Conservation (phyloP, 139 green algal species). For the Haematococcus lacustris region DNA sequence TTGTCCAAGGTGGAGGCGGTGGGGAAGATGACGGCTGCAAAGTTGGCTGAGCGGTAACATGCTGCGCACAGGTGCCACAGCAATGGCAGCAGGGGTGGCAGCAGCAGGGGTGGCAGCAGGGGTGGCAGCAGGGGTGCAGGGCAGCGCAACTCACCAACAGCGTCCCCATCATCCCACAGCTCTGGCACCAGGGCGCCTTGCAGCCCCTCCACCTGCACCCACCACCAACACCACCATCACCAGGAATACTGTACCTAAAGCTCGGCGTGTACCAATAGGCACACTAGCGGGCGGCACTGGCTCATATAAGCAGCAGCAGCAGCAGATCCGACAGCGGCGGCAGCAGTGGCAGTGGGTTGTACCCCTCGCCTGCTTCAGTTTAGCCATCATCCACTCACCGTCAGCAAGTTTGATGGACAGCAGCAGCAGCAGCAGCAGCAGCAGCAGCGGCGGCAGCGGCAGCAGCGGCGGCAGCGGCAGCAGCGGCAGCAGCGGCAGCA, state of each 20-base stretch:
- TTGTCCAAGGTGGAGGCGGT: slow-evolving; percentile 52
- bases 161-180: slow-evolving; percentile 76
- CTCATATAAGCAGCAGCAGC: neutral
- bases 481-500: neutral
- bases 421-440: slow-evolving; percentile 1
- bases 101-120: no score
- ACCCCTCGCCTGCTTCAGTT: neutral
- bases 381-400: no score
- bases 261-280: no score
- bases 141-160: slow-evolving; percentile 61
- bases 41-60: slow-evolving; percentile 9
- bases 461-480: no score
- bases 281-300: neutral
- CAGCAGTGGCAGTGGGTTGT: neutral
- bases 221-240: neutral
- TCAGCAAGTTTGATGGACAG: no score
- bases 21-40: slow-evolving; percentile 73
- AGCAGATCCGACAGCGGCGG: neutral
- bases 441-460: neutral
- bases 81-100: neutral
- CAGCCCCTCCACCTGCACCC: slow-evolving; percentile 24
- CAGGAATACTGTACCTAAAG: neutral
- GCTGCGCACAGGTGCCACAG: neutral
- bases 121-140: neutral
- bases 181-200: slow-evolving; percentile 44